Evolutionary conservation across 2,329 filamentous ascomycete species (phyloP), one percentile per base, ranked within the genome.

Genomic region (Talaromyces verruculosus): DNA sequence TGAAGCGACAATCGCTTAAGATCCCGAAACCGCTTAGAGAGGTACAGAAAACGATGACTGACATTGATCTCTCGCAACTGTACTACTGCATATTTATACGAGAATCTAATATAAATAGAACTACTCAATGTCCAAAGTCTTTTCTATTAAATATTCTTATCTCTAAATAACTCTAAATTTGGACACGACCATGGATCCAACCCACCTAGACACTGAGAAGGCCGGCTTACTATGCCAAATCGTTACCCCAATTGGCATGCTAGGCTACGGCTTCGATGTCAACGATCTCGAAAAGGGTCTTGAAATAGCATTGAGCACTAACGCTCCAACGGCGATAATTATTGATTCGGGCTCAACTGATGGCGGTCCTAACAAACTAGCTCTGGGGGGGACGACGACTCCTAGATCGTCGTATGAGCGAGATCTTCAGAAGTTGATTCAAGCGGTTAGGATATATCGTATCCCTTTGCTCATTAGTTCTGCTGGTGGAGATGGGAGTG

Each of bases 221-320:
- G 6, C n/a, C 5, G 19, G 43, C 43, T 45, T 45, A 22, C 43
- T 45, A 5, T 45, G 43, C 43, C 43, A 45, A 45, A 64, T 84
- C 51, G 67, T 83, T 2, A 80, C 82, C 0, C 82, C 82, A 0
- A 77, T 83, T 2, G 82, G 81, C 45, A 83, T 82, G 79, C 69
- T 84, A 10, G 82, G 83, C 5, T 84, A 83, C 62, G 82, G 83
- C 43, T 41, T 66, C 22, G 30, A 78, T 82, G 41, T 71, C 80
- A 65, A 76, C 78, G 43, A 65, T 65, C 0, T 71, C 75, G 55
- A 84, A 81, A 62, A 81, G 81, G 33, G 77, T 82, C 43, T 71
- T 80, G 64, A 76, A 78, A 45, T 22, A 45, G 3, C 43, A 19
- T 13, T 45, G 1, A 2, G 5, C 6, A 45, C n/a, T 3, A 45